A percentile compares a stretch with the other conserved stretches of the same genome.
These are phyloP conservation scores for Aspergillus sp. DNA, from an alignment of 2,329 filamentous ascomycete species.

Conservation along the genomic window DNA sequence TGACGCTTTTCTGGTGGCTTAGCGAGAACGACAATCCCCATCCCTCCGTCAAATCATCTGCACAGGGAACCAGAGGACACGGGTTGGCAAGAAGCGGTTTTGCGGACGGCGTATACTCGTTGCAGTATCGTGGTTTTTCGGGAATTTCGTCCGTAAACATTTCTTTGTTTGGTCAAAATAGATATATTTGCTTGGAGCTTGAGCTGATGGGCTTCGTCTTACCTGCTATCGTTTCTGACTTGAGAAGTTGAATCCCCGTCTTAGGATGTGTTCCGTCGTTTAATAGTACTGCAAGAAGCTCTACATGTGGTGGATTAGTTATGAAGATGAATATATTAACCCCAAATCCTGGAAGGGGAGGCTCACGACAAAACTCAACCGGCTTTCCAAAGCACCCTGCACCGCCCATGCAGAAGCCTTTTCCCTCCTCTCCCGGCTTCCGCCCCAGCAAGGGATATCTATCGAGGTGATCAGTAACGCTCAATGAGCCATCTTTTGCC, in stretches of 20 bases:
- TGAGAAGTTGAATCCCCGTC: constrained; percentile 48
- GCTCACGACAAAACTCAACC: constrained; percentile 59
- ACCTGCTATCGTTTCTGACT: constrained; percentile 52
- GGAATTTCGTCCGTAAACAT: constrained; percentile 64
- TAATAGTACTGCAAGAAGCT: constrained; percentile 58
- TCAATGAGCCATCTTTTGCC: background rate
- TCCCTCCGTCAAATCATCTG: constrained; percentile 56
- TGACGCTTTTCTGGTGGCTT: constrained; percentile 39
- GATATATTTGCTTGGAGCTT: too few relatives aligned
- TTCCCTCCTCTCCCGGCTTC: constrained; percentile 41
- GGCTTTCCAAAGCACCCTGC: constrained; percentile 62
- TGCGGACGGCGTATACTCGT: constrained; percentile 44
- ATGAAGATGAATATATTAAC: background rate
- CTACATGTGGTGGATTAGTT: constrained; percentile 27
- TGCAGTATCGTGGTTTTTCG: constrained; percentile 53
- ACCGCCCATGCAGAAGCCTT: constrained; percentile 59
- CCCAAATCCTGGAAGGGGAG: background rate
- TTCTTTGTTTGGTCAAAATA: constrained; percentile 18
- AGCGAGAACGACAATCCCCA: constrained; percentile 62
- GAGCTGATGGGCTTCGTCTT: background rate
- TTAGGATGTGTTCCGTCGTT: constrained; percentile 61
- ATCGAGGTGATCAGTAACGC: background rate
- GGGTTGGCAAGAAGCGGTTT: constrained; percentile 49
- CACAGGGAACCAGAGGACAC: constrained; percentile 51
- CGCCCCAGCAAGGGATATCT: background rate